Base-by-base conservation (phyloP, 139 green algal species). In the Edaphochlamys debaryana region DNA sequence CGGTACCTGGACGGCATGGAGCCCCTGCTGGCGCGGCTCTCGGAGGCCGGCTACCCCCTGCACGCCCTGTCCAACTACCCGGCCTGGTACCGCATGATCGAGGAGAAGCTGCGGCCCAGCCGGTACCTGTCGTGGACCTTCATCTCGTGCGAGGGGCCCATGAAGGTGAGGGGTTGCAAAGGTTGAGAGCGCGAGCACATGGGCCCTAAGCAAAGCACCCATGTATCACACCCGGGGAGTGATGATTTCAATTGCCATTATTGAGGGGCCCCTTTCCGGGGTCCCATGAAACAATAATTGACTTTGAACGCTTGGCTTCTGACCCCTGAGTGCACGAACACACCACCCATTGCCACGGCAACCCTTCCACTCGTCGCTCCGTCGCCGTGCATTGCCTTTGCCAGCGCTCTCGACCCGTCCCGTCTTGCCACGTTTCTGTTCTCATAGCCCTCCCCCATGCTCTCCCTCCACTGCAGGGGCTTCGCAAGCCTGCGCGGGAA, bases 111-210 rank as follows among this genome's bases (percentile, higher is more conserved):
- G 72, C 34, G 48, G 25, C 79, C 98, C 2, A 92, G 81, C 0
- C 74, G 88, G 19, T 97, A 94, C 80, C 63, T 98, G 67, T 22
- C 86, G 0, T 98, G 95, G 95, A 97, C 93, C 13, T 98, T 98
- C 48, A 45, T 98, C 17, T 94, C 87, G n/a, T 98, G 95, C 75
- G 68, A 84, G 17, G 92, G 92, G 7, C 91, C 93, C 6, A 94
- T 96, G 76, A 82, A 74, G 63, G 76, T 74, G 76, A 37, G n/a
- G 30, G 60, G 60, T 22, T 54, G 45, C 11, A 54, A 13, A 13
- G 45, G 45, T 22, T 54, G 34, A 29, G 19, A 17, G 36, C 13
- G 5, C 5, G 66, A 11, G 36, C n/a, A 19, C 15, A 71, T 71
- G 66, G 29, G 62, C 11, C 45, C 11, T 13, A n/a, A n/a, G 45